These are phyloP conservation scores for Musa balbisiana DNA, from an alignment of 202 grass and related monocot genomes.

Conservation along the genomic window DNA sequence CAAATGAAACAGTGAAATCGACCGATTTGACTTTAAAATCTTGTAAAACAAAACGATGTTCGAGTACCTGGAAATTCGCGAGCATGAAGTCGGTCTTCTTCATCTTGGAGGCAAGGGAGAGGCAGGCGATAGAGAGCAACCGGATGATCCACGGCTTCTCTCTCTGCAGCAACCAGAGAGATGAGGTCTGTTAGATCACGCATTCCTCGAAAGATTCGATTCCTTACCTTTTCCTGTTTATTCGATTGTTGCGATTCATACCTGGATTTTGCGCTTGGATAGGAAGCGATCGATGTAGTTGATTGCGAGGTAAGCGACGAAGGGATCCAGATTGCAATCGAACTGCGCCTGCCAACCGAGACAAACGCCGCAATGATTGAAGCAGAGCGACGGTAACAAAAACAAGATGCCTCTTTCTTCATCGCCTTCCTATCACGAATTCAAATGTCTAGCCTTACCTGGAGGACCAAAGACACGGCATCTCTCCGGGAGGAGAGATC, in stretches of 20 bases:
- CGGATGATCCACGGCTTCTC: slow-evolving; percentile 61
- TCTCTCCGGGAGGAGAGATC: slow-evolving; percentile 31
- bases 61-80: slow-evolving; percentile 52
- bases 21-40: background rate
- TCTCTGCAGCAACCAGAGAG: slow-evolving; percentile 22
- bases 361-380: background rate
- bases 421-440: background rate
- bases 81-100: slow-evolving; percentile 50
- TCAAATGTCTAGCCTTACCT: slow-evolving; percentile 31
- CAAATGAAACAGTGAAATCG: background rate
- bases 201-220: slow-evolving; percentile 14
- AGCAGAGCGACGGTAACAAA: background rate
- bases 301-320: slow-evolving; percentile 72
- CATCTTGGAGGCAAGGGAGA: slow-evolving; percentile 95
- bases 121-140: slow-evolving; percentile 72
- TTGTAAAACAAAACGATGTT: background rate
- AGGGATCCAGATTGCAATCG: slow-evolving; percentile 46
- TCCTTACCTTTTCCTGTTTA: slow-evolving; percentile 15
- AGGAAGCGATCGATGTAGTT: slow-evolving; percentile 99
- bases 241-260: slow-evolving; percentile 15
- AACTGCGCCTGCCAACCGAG: slow-evolving; percentile 40
- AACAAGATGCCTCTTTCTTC: background rate
- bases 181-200: background rate
- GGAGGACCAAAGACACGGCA: slow-evolving; percentile 52
- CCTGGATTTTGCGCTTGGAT: slow-evolving; percentile 64